phyloP scores from a whole-genome alignment of 2,329 filamentous ascomycete species.

The Ceratocystis smalleyi region DNA sequence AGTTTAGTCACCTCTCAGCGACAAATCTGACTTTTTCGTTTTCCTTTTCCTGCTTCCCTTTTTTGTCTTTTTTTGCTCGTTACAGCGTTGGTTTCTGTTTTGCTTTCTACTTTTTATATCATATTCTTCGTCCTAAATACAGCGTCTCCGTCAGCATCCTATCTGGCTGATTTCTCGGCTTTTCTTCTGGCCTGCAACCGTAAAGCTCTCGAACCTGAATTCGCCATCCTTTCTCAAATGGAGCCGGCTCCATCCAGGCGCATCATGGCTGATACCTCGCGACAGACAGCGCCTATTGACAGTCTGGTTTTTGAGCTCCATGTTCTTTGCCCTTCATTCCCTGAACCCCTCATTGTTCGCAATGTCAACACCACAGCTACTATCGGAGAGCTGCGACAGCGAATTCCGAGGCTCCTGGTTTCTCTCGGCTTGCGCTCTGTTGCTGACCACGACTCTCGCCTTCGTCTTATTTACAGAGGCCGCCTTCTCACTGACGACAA shows the following conservation, averaged over 20 bases:
- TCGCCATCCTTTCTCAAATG: conserved; percentile 2
- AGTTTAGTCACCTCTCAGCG: not conserved
- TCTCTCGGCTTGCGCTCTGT: conserved; percentile 29
- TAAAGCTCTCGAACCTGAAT: not conserved
- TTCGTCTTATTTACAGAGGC: conserved; percentile 46
- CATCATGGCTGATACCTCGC: conserved; percentile 20
- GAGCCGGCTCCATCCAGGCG: conserved; percentile 17
- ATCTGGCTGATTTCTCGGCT: not conserved
- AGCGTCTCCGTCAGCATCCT: not conserved
- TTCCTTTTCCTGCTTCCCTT: not conserved
- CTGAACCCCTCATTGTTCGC: conserved; percentile 35
- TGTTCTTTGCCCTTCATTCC: conserved; percentile 42
- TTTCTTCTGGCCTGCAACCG: conserved; percentile 5
- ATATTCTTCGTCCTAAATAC: not conserved
- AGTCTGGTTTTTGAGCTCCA: conserved; percentile 38
- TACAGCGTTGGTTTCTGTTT: not conserved
- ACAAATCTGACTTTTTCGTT: not conserved
- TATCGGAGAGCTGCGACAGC: conserved; percentile 41
- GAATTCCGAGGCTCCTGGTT: conserved; percentile 36
- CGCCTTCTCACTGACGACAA: conserved; percentile 38
- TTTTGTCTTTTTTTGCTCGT: not conserved
- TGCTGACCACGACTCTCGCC: conserved; percentile 30
- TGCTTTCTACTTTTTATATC: not conserved
- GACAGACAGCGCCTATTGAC: conserved; percentile 20
- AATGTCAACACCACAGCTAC: conserved; percentile 36